A percentile compares a stretch with the other conserved stretches of the same genome.
Evolutionary conservation across 208 protist species (phyloP).

Genomic region (Trypanosomatidae sp.): DNA sequence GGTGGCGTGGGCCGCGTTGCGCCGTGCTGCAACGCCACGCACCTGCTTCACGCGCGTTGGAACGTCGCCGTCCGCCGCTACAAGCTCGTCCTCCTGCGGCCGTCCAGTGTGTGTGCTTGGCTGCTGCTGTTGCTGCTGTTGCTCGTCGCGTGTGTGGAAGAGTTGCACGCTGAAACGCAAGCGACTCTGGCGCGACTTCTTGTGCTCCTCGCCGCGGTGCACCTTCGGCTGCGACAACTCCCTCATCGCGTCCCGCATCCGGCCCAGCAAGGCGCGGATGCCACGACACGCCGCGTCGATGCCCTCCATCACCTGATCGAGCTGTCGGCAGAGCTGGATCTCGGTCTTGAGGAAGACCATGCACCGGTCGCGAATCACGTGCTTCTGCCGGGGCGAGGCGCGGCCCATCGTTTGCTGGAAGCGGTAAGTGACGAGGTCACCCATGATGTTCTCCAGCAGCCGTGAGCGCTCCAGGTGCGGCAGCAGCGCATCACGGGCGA

Average conservation of each 20-base stretch:
- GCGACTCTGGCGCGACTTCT: conserved; percentile 15
- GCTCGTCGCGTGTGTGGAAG: conserved; percentile 4
- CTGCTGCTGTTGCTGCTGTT: neutral
- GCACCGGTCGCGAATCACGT: conserved; percentile 20
- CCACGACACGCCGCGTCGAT: conserved; percentile 28
- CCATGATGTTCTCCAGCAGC: conserved; percentile 39
- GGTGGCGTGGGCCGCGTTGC: conserved; percentile 19
- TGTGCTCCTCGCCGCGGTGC: conserved; percentile 21
- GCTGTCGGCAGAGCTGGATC: conserved; percentile 29
- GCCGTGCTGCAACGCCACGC: no score
- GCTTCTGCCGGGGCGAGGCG: conserved; percentile 28
- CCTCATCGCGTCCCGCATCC: conserved; percentile 19
- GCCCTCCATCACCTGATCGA: conserved; percentile 35
- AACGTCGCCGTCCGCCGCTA: neutral
- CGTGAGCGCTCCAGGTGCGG: conserved; percentile 32
- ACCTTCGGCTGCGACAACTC: conserved; percentile 24
- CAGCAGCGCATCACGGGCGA: conserved; percentile 34
- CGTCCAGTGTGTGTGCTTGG: neutral
- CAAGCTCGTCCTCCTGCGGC: neutral
- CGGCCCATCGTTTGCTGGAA: conserved; percentile 36
- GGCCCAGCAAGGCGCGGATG: conserved; percentile 13
- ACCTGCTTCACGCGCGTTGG: no score
- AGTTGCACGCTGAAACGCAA: conserved; percentile 15
- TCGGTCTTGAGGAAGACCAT: conserved; percentile 35
- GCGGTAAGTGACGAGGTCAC: conserved; percentile 38